A percentile compares a stretch with the other conserved stretches of the same genome.
Evolutionary conservation across 805 yeast species (phyloP).

Genomic region (Candida pini): DNA sequence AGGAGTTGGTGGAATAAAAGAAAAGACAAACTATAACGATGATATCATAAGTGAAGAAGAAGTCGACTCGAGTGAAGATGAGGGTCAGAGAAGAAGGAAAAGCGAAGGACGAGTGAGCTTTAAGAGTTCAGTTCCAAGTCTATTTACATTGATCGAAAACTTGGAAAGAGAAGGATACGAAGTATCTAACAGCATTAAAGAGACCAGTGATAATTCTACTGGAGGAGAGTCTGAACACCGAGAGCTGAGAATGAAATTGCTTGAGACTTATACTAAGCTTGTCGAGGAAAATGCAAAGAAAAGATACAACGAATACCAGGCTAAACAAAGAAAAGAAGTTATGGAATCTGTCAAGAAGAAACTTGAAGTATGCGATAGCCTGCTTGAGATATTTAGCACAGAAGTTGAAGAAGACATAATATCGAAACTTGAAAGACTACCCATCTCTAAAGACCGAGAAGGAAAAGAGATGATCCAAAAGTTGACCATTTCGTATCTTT

Average conservation of each 20-base stretch:
- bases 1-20: slow-evolving; percentile 67
- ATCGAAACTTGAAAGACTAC: slow-evolving; percentile 1
- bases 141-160: slow-evolving; percentile 33
- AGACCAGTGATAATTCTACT: slow-evolving; percentile 26
- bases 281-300: slow-evolving; percentile 7
- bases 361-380: slow-evolving; percentile 2
- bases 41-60: slow-evolving; percentile 15
- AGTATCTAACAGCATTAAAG: slow-evolving; percentile 34
- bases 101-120: slow-evolving; percentile 4
- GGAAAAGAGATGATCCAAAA: slow-evolving; percentile 8
- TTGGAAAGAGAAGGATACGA: slow-evolving; percentile 30
- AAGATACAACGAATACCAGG: slow-evolving; percentile 11
- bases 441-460: slow-evolving; percentile 3
- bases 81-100: slow-evolving; percentile 2
- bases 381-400: neutral
- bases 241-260: slow-evolving; percentile 16
- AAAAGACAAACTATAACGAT: slow-evolving; percentile 23
- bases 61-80: slow-evolving; percentile 23
- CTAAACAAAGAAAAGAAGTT: slow-evolving; percentile 6
- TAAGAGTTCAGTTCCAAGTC: slow-evolving; percentile 21
- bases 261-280: slow-evolving; percentile 8
- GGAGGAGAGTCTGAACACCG: slow-evolving; percentile 3
- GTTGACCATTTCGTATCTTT: slow-evolving; percentile 16
- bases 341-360: slow-evolving; percentile 4
- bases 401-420: slow-evolving; percentile 1